A percentile compares a stretch with the other conserved stretches of the same genome.
These are phyloP conservation scores for Haplosporangium gracile DNA, from an alignment of 192 early-diverging fungal species.

Conservation along the genomic window DNA sequence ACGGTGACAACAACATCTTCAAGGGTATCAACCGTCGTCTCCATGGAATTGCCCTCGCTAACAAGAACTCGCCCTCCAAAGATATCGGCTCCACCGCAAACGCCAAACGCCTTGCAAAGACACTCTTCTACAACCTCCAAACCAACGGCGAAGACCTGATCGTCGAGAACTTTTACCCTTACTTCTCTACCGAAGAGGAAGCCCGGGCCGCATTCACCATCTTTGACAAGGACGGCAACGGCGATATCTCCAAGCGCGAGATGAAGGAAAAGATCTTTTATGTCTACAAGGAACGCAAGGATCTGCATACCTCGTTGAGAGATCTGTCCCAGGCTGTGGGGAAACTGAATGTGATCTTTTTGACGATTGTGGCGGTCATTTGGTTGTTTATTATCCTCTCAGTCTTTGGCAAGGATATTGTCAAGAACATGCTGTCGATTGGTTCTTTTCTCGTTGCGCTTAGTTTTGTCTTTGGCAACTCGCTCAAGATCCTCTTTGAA, in stretches of 20 bases:
- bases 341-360: slow-evolving; percentile 76
- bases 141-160: slow-evolving; percentile 67
- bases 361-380: slow-evolving; percentile 66
- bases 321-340: slow-evolving; percentile 89
- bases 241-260: slow-evolving; percentile 86
- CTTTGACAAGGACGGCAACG: slow-evolving; percentile 92
- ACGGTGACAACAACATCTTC: slow-evolving; percentile 36
- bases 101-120: slow-evolving; percentile 51
- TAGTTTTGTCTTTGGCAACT: slow-evolving; percentile 88
- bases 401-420: slow-evolving; percentile 52
- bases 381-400: slow-evolving; percentile 49
- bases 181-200: slow-evolving; percentile 77
- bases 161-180: slow-evolving; percentile 79
- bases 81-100: slow-evolving; percentile 55
- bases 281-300: slow-evolving; percentile 87
- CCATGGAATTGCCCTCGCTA: slow-evolving; percentile 48
- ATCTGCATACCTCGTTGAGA: slow-evolving; percentile 74
- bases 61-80: slow-evolving; percentile 37
- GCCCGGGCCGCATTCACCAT: slow-evolving; percentile 84
- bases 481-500: slow-evolving; percentile 87
- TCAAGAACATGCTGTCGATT: slow-evolving; percentile 55
- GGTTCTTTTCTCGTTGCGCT: slow-evolving; percentile 73
- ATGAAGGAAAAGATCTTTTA: slow-evolving; percentile 82
- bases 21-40: slow-evolving; percentile 45
- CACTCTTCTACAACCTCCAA: slow-evolving; percentile 41